Evolutionary conservation across 2,329 filamentous ascomycete species (phyloP), one percentile per base, ranked within the genome.

Genomic region (Hypomyces rosellus): DNA sequence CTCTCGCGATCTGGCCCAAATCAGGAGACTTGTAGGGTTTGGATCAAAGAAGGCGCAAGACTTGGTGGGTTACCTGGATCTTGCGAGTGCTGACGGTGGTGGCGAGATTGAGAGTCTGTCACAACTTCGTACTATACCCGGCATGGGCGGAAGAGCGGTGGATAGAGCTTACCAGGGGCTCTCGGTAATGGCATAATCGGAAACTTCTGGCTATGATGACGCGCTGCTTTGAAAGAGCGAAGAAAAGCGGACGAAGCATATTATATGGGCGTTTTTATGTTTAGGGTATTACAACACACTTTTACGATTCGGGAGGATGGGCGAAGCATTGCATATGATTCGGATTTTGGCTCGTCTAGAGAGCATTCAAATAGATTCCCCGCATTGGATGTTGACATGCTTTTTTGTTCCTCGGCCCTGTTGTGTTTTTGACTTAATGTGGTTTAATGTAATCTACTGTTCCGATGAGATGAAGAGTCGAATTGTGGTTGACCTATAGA

Each of bases 31-130:
- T 1, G 81, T 82, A 37, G 86, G 86, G 2, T 83, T 90, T 11
- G 87, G 86, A 0, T 74, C 81, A 1, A 89, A 89, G 70, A 86
- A 84, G 64, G 86, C 86, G 0, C 69, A 73, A 39, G 80, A 82
- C 55, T 63, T 84, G 34, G 74, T 84, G 5, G 76, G 80, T 45
- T 76, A 76, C 54, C 63, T 84, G n/a, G 74, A 75, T 41, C 59
- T 73, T 16, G 66, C 71, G 52, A 58, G 55, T n/a, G 63, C 62
- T 8, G 68, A 74, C 33, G 71, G 71, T 5, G 68, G 65, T 4
- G 67, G 67, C 1, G 61, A 61, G 18, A 73, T 84, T 34, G 69
- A 67, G 56, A 75, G 65, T 15, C 58, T 84, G 54, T 68, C 69
- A 36, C 73, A 84, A 62, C 62, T 84, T 58, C 69, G 73, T 49